These are phyloP conservation scores for Eucalyptus pauciflora DNA, from an alignment of 345 rosid species.

Conservation along the genomic window DNA sequence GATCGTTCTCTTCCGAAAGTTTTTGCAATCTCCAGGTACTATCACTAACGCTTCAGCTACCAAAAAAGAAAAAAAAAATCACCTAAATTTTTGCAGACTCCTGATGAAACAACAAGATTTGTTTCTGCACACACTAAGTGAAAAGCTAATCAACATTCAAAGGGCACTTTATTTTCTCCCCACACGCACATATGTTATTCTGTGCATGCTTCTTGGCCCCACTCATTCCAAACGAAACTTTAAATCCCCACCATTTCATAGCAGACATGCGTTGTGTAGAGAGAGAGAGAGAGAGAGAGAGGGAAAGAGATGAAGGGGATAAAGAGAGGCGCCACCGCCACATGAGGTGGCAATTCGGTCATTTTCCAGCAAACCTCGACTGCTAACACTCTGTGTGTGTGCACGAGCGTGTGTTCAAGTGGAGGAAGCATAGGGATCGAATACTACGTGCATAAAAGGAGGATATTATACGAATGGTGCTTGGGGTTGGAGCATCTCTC, in stretches of 20 bases:
- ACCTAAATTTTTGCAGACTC: neutral
- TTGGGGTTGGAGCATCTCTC: conserved; percentile 33
- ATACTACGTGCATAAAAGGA: neutral
- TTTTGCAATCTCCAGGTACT: neutral
- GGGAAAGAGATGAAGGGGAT: neutral
- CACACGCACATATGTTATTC: neutral
- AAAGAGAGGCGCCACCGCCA: neutral
- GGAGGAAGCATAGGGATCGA: neutral
- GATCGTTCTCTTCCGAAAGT: neutral
- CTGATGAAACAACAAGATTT: neutral
- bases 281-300: neutral
- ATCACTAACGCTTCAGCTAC: neutral
- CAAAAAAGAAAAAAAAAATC: neutral
- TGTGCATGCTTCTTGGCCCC: neutral
- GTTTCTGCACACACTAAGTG: neutral
- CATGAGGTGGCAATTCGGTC: neutral
- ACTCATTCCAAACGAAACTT: neutral
- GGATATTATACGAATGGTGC: neutral
- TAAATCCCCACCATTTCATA: neutral
- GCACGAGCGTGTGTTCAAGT: neutral
- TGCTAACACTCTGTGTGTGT: neutral
- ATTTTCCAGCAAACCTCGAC: neutral
- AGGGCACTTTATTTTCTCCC: neutral
- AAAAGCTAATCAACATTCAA: neutral
- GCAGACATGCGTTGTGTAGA: neutral